Conservation (phyloP, 2,329 filamentous ascomycete species). For the Cercospora zeae-maydis region DNA sequence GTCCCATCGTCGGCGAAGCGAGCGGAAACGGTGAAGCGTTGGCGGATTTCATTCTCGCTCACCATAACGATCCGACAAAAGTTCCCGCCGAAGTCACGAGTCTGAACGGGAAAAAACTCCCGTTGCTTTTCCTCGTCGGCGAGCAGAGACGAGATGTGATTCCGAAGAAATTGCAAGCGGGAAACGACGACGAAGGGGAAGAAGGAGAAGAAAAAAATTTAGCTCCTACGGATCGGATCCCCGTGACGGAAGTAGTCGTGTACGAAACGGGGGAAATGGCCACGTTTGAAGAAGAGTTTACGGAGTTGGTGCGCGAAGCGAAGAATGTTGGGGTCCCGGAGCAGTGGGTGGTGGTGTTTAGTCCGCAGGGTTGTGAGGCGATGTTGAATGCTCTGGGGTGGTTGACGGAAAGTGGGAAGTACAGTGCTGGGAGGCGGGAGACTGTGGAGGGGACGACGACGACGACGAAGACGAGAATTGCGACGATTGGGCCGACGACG, state of each 20-base stretch:
- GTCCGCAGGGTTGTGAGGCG: conserved; percentile 59
- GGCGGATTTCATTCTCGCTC: conserved; percentile 70
- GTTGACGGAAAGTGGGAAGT: conserved; percentile 42
- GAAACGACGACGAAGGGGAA: too few relatives aligned
- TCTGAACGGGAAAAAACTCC: conserved; percentile 48
- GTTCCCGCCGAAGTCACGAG: conserved; percentile 33
- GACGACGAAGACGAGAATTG: conserved; percentile 70
- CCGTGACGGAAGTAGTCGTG: conserved; percentile 74
- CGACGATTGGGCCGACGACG: conserved; percentile 92
- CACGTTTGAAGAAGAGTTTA: conserved; percentile 69
- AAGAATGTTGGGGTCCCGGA: conserved; percentile 33
- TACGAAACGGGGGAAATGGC: conserved; percentile 84
- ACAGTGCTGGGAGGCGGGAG: conserved; percentile 53
- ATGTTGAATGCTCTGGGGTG: conserved; percentile 55
- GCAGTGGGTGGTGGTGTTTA: conserved; percentile 74
- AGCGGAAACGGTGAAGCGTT: conserved; percentile 82
- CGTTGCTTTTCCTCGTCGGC: conserved; percentile 82
- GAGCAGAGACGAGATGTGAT: conserved; percentile 89
- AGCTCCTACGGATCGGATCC: conserved; percentile 51
- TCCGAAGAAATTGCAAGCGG: conserved; percentile 69
- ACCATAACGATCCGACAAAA: conserved; percentile 55
- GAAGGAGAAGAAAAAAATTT: conserved; percentile 46
- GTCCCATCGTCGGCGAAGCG: conserved; percentile 70
- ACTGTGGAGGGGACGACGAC: conserved; percentile 73
- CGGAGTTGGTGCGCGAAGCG: conserved; percentile 42